Evolutionary conservation across 768 basidiomycete species (phyloP).

Genomic region (Basidioascus undulatus): DNA sequence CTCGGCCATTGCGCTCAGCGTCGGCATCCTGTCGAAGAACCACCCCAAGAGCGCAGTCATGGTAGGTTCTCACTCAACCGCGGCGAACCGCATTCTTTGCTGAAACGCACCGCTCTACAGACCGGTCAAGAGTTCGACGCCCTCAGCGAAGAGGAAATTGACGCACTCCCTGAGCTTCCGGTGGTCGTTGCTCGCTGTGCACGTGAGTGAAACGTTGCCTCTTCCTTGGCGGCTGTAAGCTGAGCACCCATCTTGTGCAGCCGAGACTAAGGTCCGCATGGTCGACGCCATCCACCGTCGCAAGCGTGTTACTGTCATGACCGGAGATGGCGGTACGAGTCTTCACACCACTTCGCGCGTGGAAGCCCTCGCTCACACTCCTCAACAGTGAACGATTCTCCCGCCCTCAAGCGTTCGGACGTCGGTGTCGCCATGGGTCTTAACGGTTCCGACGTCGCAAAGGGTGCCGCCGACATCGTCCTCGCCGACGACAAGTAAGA

Average conservation of each 20-base stretch:
- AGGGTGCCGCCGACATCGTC: constrained; percentile 39
- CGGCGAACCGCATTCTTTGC: too few species aligned
- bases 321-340: constrained; percentile 23
- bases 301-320: constrained; percentile 32
- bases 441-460: constrained; percentile 33
- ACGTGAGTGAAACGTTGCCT: too few species aligned
- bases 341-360: background rate
- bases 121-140: constrained; percentile 29
- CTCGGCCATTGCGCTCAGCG: constrained; percentile 27
- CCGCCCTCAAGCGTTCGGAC: constrained; percentile 33
- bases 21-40: constrained; percentile 23
- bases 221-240: too few species aligned
- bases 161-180: constrained; percentile 25
- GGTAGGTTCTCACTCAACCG: too few species aligned
- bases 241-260: constrained; percentile 1
- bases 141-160: constrained; percentile 30
- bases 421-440: constrained; percentile 37
- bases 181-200: constrained; percentile 37
- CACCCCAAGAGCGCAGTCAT: constrained; percentile 16
- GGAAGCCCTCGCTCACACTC: background rate
- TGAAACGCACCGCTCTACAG: too few species aligned
- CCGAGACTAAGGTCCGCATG: constrained; percentile 31
- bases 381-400: constrained; percentile 29
- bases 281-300: constrained; percentile 35
- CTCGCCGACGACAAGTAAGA: constrained; percentile 41